Base-by-base conservation (phyloP, 768 basidiomycete species). In the Mycena venus region DNA sequence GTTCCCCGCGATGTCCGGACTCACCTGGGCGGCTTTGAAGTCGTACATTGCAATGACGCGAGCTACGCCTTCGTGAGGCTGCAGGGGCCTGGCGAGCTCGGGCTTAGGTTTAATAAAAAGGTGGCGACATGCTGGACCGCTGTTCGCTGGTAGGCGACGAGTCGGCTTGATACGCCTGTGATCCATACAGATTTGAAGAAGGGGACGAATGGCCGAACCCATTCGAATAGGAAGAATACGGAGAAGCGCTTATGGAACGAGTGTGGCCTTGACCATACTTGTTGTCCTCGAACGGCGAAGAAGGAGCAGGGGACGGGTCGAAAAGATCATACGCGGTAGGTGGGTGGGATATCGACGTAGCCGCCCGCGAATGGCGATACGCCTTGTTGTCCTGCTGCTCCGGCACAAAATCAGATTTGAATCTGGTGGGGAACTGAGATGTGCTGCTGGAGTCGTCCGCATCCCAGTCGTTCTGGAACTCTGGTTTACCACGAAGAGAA, bases 1-100 rank as follows among this genome's bases (percentile, higher is more conserved):
- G 2, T 27, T 23, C 11, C n/a, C 29, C 29, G 31, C 17, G n/a
- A n/a, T n/a, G 44, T 10, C 23, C 36, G 44, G 19, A 78, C 85
- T 47, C 77, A 93, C 93, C 88, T 95, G 91, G 19, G 93, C 89
- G 27, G 94, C 95, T 40, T 88, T 80, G 81, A 94, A 95, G 81
- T 93, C 87, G 79, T 90, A 95, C 71, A 94, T 78, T 3, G 95
- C 95, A 56, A 96, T 91, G 5, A 92, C 95, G 62, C 93, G 89
- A 17, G 88, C 92, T 25, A 95, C 84, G 29, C 93, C 93, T 78
- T 93, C 91, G 63, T 86, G 81, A 63, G 87, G 88, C 42, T 84
- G 78, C 53, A 92, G 82, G 32, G 91, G 90, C 67, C 80, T 83
- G 36, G 80, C 81, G 29, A 91, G 78, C 75, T 90, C 91, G 21